Evolutionary conservation across 306 rosid genomes (phyloP).

Genomic region (Cicer arietinum): DNA sequence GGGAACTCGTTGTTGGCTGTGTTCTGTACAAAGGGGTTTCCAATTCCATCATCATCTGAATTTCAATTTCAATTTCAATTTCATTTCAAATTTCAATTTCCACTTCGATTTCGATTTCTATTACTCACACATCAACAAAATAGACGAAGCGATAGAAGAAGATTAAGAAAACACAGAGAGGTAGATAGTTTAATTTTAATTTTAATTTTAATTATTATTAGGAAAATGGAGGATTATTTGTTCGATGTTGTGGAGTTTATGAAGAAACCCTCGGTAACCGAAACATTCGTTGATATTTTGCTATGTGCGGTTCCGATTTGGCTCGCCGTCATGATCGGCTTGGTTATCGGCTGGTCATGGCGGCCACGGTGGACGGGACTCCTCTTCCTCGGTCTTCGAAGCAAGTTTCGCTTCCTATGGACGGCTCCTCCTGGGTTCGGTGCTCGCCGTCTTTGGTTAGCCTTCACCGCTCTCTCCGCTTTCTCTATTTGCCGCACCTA

Average conservation of each 20-base stretch:
- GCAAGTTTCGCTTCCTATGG: slow-evolving; percentile 83
- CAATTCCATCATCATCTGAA: slow-evolving; percentile 14
- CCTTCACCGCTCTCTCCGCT: slow-evolving; percentile 90
- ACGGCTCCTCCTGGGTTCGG: slow-evolving; percentile 98
- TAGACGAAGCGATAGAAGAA: not conserved
- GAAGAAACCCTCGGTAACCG: slow-evolving; percentile 78
- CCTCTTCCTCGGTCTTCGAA: slow-evolving; percentile 86
- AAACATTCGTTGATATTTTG: slow-evolving; percentile 94
- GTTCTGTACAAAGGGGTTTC: slow-evolving; percentile 1
- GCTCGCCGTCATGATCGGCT: slow-evolving; percentile 95
- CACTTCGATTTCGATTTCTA: not conserved
- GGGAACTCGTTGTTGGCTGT: slow-evolving; percentile 38
- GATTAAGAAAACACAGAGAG: not conserved
- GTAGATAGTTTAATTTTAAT: not conserved
- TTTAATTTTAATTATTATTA: not conserved
- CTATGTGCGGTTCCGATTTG: slow-evolving; percentile 97
- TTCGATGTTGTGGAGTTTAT: slow-evolving; percentile 76
- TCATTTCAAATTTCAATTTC: not conserved
- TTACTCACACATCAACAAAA: not conserved
- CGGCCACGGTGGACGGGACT: slow-evolving; percentile 95
- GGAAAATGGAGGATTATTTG: slow-evolving; percentile 70
- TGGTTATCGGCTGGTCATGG: slow-evolving; percentile 96
- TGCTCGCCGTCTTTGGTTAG: slow-evolving; percentile 93
- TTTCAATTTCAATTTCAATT: not conserved
- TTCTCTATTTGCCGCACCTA: slow-evolving; percentile 81